phyloP scores from a whole-genome alignment of 2,329 filamentous ascomycete genomes.

The Phaeosphaeriaceae sp. region DNA sequence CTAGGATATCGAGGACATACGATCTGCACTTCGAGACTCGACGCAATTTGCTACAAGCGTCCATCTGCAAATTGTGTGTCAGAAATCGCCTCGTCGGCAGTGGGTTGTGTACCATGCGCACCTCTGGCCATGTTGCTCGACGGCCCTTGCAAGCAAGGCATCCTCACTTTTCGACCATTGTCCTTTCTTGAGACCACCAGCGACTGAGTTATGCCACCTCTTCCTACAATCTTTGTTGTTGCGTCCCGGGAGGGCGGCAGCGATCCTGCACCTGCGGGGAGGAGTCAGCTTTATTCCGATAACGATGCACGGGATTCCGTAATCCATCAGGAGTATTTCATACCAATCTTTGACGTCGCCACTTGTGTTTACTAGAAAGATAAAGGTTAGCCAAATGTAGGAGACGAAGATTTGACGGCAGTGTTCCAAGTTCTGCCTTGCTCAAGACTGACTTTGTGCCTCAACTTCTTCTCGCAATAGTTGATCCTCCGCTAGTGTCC shows the following conservation, averaged over 20 bases:
- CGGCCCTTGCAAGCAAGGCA: slow-evolving; percentile 38
- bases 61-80: slow-evolving; percentile 45
- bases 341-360: slow-evolving; percentile 40
- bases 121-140: slow-evolving; percentile 48
- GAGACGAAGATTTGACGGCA: not conserved
- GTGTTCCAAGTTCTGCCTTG: not conserved
- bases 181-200: slow-evolving; percentile 50
- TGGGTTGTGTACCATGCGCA: slow-evolving; percentile 10
- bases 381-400: not conserved
- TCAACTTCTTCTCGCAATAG: slow-evolving; percentile 36
- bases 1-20: slow-evolving; percentile 31
- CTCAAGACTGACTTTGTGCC: slow-evolving; percentile 27
- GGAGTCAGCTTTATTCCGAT: slow-evolving; percentile 4
- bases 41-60: slow-evolving; percentile 51
- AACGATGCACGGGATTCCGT: not conserved
- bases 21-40: slow-evolving; percentile 49
- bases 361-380: slow-evolving; percentile 19
- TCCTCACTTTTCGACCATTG: slow-evolving; percentile 51
- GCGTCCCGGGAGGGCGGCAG: slow-evolving; percentile 47
- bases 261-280: slow-evolving; percentile 45
- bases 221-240: slow-evolving; percentile 57
- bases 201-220: slow-evolving; percentile 51
- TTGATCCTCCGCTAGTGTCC: slow-evolving; percentile 35
- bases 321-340: not conserved
- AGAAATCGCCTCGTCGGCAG: not conserved